Percentiles rank a stretch among this genome's conserved stretches.
These are phyloP conservation scores for Plasmodium cynomolgi DNA, from an alignment of 169 alveolate genomes.

Conservation along the genomic window DNA sequence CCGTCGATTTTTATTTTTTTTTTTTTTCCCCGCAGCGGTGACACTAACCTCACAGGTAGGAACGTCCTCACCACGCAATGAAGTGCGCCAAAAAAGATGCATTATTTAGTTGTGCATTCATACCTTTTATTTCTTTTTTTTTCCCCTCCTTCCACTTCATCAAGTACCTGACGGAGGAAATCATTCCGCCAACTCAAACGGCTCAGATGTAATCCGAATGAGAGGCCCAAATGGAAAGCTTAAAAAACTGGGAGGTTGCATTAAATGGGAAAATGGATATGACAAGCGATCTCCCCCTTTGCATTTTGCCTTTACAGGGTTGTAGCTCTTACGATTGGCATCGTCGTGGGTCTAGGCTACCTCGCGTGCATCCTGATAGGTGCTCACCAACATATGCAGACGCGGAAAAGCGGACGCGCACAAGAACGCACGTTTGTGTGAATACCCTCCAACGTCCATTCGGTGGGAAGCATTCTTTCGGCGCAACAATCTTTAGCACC, in stretches of 20 bases:
- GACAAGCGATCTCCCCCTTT: background rate
- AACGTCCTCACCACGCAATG: background rate
- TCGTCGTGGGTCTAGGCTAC: conserved; percentile 48
- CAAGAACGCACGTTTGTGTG: background rate
- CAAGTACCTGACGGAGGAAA: conserved; percentile 54
- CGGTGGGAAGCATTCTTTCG: background rate
- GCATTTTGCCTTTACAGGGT: conserved; percentile 18
- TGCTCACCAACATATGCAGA: background rate
- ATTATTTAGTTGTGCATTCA: background rate
- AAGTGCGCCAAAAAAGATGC: background rate
- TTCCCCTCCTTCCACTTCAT: background rate
- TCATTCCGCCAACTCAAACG: conserved; percentile 71
- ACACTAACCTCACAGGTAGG: conserved; percentile 60
- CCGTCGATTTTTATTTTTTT: background rate
- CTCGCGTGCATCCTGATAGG: conserved; percentile 71
- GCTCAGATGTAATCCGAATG: conserved; percentile 43
- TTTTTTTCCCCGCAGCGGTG: conserved; percentile 32
- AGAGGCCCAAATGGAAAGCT: background rate
- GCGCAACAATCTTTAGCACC: background rate
- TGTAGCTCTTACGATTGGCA: conserved; percentile 68
- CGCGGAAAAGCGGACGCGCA: background rate
- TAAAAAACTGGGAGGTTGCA: background rate
- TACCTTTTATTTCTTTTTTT: background rate
- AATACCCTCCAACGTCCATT: background rate
- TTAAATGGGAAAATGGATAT: background rate